Conservation (phyloP, 2,329 filamentous ascomycete species). For the Epichloe elymi region DNA sequence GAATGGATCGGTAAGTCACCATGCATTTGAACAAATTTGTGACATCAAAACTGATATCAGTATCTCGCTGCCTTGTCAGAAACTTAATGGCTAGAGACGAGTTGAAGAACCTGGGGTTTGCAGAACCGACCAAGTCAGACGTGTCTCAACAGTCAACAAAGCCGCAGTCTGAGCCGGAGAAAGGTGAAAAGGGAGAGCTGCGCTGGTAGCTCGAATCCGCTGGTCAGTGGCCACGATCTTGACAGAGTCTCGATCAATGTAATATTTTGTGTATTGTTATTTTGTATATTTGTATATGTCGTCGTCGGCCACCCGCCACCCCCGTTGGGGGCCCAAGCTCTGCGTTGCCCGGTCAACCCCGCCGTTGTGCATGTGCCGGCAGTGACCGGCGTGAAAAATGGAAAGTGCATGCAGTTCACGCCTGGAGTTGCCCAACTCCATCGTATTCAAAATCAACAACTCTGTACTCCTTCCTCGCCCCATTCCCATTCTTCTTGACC, state of each 20-base stretch:
- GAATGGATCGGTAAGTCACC: slow-evolving; percentile 74
- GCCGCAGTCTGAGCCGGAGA: slow-evolving; percentile 16
- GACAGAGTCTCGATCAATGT: not conserved
- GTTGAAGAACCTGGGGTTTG: slow-evolving; percentile 83
- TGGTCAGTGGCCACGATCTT: not conserved
- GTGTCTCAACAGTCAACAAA: slow-evolving; percentile 6
- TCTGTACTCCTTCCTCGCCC: not conserved
- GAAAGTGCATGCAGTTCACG: slow-evolving; percentile 1
- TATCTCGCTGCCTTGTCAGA: slow-evolving; percentile 26
- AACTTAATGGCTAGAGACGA: slow-evolving; percentile 95
- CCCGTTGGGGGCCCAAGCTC: not conserved
- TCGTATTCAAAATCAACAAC: slow-evolving; percentile 4
- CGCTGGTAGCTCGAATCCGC: slow-evolving; percentile 16
- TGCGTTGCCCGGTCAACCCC: slow-evolving; percentile 14
- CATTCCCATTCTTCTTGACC: not conserved
- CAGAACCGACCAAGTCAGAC: slow-evolving; percentile 16
- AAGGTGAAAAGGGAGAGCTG: slow-evolving; percentile 24
- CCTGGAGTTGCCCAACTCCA: slow-evolving; percentile 3
- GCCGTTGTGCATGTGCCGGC: not conserved
- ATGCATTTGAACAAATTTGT: not conserved
- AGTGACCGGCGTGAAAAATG: slow-evolving; percentile 8
- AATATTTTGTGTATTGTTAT: not conserved
- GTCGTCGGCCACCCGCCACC: not conserved
- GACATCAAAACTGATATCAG: not conserved
- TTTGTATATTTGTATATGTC: not conserved